Base-by-base conservation (phyloP, 2,329 filamentous ascomycete genomes). In the Fusarium fracticaudum region DNA sequence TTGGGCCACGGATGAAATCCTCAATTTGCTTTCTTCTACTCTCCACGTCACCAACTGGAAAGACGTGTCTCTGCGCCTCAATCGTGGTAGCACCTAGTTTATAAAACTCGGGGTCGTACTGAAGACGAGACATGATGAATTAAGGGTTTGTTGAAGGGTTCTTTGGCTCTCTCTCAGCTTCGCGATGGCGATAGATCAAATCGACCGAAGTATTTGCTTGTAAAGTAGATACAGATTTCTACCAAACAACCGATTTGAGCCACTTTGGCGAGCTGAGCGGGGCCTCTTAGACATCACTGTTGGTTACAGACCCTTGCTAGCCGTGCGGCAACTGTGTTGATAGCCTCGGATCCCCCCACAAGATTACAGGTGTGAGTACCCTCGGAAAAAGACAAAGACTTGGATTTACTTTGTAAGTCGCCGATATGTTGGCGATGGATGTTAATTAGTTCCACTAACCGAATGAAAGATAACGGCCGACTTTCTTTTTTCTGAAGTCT, bases 261-360 rank as follows among this genome's bases (percentile, higher is more conserved):
- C 38, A 22, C 20, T 22, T 14, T 41, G 20, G 0, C 14, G 7
- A 41, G 2, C 40, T 14, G 8, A 10, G 40, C 8, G 40, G 40
- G 40, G 31, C 6, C 38, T 14, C 8, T 1, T 7, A 41, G 7
- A 5, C 12, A 14, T 2, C 1, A 14, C 12, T 6, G 20, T 18
- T 8, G 38, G 20, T 13, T 22, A 22, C 20, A 41, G 9, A 41
- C 11, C 40, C 20, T n/a, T 5, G 20, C 20, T 14, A 41, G 4
- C 8, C 6, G 20, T 41, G 12, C 40, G 20, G 40, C 20, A 41
- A 22, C 4, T 22, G 5, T 41, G 20, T n/a, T 41, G 40, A 41
- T 41, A 41, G 20, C 40, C 40, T 41, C 40, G 40, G 40, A 13
- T 13, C 40, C 2, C 20, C 13, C 13, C 20, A 22, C 20, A 41